Percentiles rank a stretch among this genome's conserved stretches.
Conservation (phyloP, 2,329 filamentous ascomycete genomes). For the Colletotrichum endophyticum region DNA sequence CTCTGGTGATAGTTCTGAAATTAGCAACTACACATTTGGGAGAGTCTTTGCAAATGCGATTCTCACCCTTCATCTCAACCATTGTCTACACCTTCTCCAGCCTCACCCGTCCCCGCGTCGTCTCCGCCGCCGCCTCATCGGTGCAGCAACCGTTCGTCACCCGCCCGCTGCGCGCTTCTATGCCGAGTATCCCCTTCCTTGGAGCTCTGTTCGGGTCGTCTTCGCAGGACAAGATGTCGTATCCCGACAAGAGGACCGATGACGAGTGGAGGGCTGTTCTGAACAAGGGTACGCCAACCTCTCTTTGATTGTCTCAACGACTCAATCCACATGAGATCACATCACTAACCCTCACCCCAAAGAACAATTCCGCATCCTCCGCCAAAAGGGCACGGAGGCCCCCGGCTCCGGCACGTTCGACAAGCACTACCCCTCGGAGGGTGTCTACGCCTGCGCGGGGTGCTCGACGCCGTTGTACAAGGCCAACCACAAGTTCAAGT, state of each 20-base stretch:
- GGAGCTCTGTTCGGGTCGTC: conserved; percentile 76
- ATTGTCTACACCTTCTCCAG: conserved; percentile 53
- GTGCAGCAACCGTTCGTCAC: conserved; percentile 25
- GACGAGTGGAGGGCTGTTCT: conserved; percentile 91
- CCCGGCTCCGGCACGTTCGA: conserved; percentile 84
- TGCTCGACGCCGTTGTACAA: conserved; percentile 91
- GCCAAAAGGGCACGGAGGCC: conserved; percentile 88
- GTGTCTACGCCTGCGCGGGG: conserved; percentile 86
- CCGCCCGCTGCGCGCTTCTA: conserved; percentile 54
- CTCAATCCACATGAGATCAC: neutral
- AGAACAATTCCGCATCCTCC: conserved; percentile 96
- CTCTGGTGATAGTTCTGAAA: neutral
- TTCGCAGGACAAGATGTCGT: conserved; percentile 66
- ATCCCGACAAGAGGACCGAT: conserved; percentile 80
- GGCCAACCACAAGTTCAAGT: conserved; percentile 93
- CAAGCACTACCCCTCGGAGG: conserved; percentile 78
- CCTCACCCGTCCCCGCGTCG: conserved; percentile 42
- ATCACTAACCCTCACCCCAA: conserved; percentile 13
- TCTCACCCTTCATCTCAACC: conserved; percentile 51
- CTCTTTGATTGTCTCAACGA: neutral
- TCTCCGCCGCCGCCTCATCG: conserved; percentile 23
- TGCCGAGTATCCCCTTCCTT: conserved; percentile 81
- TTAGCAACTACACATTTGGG: too few relatives aligned
- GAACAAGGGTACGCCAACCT: conserved; percentile 49
- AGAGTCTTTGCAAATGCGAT: conserved; percentile 45